Conservation (phyloP, 2,329 filamentous ascomycete genomes). For the Botrytis cinerea region DNA sequence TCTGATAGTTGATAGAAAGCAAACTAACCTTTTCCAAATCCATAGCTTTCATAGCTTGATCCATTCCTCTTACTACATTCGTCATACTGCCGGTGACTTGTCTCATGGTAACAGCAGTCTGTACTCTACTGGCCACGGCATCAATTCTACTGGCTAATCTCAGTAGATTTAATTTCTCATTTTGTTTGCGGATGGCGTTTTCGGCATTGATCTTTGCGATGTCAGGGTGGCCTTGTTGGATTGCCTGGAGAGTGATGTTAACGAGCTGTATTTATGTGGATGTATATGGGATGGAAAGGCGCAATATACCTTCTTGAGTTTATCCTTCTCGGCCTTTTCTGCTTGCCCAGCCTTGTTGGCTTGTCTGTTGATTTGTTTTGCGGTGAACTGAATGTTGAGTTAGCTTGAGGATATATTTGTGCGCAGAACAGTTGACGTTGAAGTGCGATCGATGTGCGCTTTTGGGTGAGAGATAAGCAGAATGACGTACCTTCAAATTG, state of each 20-base stretch:
- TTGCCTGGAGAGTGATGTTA: conserved; percentile 47
- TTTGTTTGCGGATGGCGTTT: conserved; percentile 64
- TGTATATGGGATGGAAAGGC: background rate
- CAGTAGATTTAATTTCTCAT: conserved; percentile 61
- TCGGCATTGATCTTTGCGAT: conserved; percentile 65
- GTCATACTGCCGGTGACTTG: conserved; percentile 62
- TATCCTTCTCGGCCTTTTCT: conserved; percentile 60
- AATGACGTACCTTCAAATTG: conserved; percentile 56
- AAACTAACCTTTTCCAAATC: conserved; percentile 58
- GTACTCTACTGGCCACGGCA: conserved; percentile 59
- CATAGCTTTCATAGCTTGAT: conserved; percentile 64
- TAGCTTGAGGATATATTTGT: conserved; percentile 20
- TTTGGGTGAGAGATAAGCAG: conserved; percentile 25
- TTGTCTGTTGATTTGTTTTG: conserved; percentile 64
- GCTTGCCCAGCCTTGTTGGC: conserved; percentile 62
- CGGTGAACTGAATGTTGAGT: conserved; percentile 51
- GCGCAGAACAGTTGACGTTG: conserved; percentile 8
- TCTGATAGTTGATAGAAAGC: background rate
- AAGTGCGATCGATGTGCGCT: conserved; percentile 5
- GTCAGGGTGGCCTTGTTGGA: conserved; percentile 59
- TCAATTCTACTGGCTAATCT: conserved; percentile 59
- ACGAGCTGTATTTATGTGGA: conserved; percentile 4
- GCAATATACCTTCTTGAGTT: conserved; percentile 56
- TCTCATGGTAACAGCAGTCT: conserved; percentile 64
- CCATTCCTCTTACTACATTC: conserved; percentile 63